Percentiles rank a stretch among this genome's conserved stretches.
These are phyloP conservation scores for Vaccinium corymbosum DNA, from an alignment of 148 eudicot species.

Conservation along the genomic window DNA sequence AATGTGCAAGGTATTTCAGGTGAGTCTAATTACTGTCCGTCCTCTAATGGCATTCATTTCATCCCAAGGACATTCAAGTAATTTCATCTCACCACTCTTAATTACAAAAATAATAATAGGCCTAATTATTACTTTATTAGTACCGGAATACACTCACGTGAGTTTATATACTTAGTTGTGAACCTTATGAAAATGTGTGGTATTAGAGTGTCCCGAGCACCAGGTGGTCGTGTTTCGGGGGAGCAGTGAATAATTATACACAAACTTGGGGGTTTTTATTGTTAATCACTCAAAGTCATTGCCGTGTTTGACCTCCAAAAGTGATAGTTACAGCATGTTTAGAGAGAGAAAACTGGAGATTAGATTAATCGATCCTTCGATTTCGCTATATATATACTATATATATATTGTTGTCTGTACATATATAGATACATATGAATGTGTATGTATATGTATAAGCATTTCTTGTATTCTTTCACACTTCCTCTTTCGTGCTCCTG, in stretches of 20 bases:
- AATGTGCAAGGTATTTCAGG: constrained; percentile 19
- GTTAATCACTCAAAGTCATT: constrained; percentile 29
- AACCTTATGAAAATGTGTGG: no score
- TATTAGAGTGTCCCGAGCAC: no score
- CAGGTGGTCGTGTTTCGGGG: no score
- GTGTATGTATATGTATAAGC: neutral
- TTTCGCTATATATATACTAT: neutral
- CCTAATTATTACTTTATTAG: neutral
- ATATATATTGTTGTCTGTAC: neutral
- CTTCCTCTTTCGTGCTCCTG: constrained; percentile 6
- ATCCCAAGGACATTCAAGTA: constrained; percentile 7
- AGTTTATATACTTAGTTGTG: no score
- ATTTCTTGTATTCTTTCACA: constrained; percentile 6
- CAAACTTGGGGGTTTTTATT: neutral
- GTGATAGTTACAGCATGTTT: constrained; percentile 19
- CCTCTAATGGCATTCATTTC: neutral
- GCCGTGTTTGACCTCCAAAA: constrained; percentile 88
- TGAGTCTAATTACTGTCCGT: neutral
- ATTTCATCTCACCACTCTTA: neutral
- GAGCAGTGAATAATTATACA: no score
- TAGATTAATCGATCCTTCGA: neutral
- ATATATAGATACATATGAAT: neutral
- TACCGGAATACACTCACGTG: no score
- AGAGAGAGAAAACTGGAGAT: constrained; percentile 15
- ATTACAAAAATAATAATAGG: neutral